Evolutionary conservation across 345 rosid genomes (phyloP).

Genomic region (Bretschneidera sinensis): DNA sequence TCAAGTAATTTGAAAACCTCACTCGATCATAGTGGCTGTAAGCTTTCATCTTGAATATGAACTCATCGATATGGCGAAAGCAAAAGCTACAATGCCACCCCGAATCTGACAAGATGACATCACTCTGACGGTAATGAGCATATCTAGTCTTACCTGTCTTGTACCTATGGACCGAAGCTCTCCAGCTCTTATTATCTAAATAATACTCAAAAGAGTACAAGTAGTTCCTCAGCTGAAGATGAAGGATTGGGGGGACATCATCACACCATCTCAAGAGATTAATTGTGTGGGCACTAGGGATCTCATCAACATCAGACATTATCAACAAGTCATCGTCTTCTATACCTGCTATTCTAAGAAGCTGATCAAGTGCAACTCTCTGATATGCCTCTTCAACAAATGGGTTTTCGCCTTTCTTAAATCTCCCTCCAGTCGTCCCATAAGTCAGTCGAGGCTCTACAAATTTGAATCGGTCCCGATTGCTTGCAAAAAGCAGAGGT

Average conservation of each 20-base stretch:
- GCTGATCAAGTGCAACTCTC: constrained; percentile 79
- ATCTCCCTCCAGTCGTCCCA: constrained; percentile 79
- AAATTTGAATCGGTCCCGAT: constrained; percentile 55
- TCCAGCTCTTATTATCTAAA: constrained; percentile 79
- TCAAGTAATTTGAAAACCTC: constrained; percentile 78
- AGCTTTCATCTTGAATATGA: constrained; percentile 93
- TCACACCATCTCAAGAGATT: constrained; percentile 91
- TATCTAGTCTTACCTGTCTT: constrained; percentile 60
- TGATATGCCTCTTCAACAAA: constrained; percentile 93
- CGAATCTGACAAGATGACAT: constrained; percentile 61
- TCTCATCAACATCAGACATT: constrained; percentile 97
- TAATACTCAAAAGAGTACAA: constrained; percentile 78
- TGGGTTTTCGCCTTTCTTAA: constrained; percentile 80
- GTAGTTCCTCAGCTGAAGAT: constrained; percentile 80
- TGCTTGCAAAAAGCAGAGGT: constrained; percentile 50
- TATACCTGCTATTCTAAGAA: constrained; percentile 74
- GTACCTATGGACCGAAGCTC: constrained; percentile 79
- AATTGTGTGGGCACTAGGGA: constrained; percentile 90
- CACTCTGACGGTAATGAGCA: constrained; percentile 79
- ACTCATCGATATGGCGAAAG: constrained; percentile 68
- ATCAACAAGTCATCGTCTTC: constrained; percentile 91
- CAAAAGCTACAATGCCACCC: constrained; percentile 99
- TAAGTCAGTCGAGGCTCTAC: constrained; percentile 71
- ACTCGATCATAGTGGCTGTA: constrained; percentile 90
- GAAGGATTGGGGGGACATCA: constrained; percentile 70